These are phyloP conservation scores for Euphrasia confusa DNA, from an alignment of 257 asterid genomes.

Conservation along the genomic window DNA sequence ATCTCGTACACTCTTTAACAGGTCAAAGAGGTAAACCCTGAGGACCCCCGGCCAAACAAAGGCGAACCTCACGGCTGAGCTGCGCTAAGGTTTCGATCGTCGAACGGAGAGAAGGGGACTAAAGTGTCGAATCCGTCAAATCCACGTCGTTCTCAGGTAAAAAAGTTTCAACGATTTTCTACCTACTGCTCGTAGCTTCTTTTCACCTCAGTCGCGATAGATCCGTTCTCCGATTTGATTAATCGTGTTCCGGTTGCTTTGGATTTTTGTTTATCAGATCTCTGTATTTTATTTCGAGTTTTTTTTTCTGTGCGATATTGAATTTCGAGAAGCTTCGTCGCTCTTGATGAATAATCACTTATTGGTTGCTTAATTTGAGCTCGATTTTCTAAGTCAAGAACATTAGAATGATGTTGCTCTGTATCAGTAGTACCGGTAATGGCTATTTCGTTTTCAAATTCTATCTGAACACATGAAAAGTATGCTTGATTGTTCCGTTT, in stretches of 20 bases:
- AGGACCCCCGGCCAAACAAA: constrained; percentile 10
- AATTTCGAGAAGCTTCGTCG: neutral
- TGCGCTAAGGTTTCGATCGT: constrained; percentile 31
- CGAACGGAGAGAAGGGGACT: constrained; percentile 20
- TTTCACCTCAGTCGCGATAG: constrained; percentile 19
- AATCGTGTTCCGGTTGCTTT: neutral
- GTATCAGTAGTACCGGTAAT: neutral
- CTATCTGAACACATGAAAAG: too few relatives aligned
- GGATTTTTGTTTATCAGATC: constrained; percentile 1
- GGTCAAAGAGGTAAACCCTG: constrained; percentile 27
- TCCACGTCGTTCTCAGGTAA: constrained; percentile 27
- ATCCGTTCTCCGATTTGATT: constrained; percentile 23
- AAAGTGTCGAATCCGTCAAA: neutral
- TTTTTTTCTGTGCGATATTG: neutral
- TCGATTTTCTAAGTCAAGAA: neutral
- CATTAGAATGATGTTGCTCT: neutral
- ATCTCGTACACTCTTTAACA: constrained; percentile 22
- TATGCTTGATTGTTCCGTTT: too few relatives aligned
- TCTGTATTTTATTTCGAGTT: neutral
- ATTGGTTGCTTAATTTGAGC: neutral
- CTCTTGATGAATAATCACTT: neutral
- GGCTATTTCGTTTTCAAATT: neutral
- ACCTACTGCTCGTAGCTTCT: neutral
- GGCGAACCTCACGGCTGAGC: neutral
- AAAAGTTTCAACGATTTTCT: neutral